phyloP scores from a whole-genome alignment of 2,329 filamentous ascomycete species.

The Decorospora gaudefroyi region DNA sequence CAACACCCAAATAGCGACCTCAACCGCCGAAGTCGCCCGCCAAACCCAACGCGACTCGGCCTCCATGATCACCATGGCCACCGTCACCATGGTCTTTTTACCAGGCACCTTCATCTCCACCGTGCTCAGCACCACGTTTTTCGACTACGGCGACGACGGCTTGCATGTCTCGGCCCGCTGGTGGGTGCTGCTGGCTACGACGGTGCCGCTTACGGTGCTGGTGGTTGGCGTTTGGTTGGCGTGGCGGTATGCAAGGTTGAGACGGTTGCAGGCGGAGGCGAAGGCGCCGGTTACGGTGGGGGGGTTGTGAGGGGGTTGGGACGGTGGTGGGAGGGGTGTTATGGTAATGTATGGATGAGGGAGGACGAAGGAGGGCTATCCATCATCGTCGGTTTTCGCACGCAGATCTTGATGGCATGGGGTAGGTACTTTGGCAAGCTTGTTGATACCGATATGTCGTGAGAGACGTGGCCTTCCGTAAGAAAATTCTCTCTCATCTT shows the following conservation, averaged over 20 bases:
- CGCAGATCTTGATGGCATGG: too few species aligned
- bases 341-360: too few species aligned
- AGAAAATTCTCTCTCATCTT: too few species aligned
- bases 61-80: conserved; percentile 36
- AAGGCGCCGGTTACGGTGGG: too few species aligned
- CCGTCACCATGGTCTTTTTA: conserved; percentile 33
- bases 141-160: conserved; percentile 18
- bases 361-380: too few species aligned
- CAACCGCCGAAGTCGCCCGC: conserved; percentile 26
- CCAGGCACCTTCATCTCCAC: conserved; percentile 27
- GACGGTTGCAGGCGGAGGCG: neutral
- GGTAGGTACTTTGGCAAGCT: too few species aligned
- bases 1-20: conserved; percentile 24
- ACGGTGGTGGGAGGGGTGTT: too few species aligned
- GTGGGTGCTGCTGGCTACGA: conserved; percentile 24
- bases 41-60: conserved; percentile 31
- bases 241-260: conserved; percentile 17
- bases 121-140: conserved; percentile 25
- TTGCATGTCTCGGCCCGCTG: conserved; percentile 16
- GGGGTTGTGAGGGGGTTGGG: too few species aligned
- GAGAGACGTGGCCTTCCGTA: too few species aligned
- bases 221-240: conserved; percentile 21
- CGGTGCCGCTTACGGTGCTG: conserved; percentile 18
- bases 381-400: too few species aligned
- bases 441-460: too few species aligned